Conservation (phyloP, 306 rosid genomes). For the Pyrus betulifolia region DNA sequence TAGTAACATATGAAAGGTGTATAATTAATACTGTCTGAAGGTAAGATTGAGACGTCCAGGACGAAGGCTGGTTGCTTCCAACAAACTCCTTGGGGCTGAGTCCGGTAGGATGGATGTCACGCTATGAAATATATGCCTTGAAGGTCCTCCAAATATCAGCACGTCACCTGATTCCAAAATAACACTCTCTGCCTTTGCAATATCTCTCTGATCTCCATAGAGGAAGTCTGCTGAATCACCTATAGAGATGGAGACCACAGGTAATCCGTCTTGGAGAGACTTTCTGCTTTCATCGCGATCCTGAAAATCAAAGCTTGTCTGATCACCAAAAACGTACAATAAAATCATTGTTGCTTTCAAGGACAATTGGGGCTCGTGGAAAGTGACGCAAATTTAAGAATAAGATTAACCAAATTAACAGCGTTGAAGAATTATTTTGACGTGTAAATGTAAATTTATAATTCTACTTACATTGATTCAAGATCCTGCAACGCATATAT, state of each 20-base stretch:
- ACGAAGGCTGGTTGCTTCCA: slow-evolving; percentile 26
- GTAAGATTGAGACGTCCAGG: slow-evolving; percentile 73
- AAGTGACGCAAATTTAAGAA: neutral
- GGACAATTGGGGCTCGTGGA: neutral
- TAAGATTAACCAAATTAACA: neutral
- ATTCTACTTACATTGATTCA: neutral
- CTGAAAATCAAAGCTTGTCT: slow-evolving; percentile 17
- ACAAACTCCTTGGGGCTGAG: slow-evolving; percentile 44
- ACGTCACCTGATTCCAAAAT: slow-evolving; percentile 64
- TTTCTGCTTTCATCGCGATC: slow-evolving; percentile 62
- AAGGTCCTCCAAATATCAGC: slow-evolving; percentile 59
- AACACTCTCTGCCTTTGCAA: slow-evolving; percentile 34
- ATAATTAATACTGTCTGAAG: slow-evolving; percentile 34
- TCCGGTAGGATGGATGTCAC: slow-evolving; percentile 44
- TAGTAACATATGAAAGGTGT: neutral
- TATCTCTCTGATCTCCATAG: slow-evolving; percentile 46
- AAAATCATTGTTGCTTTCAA: neutral
- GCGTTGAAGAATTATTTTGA: neutral
- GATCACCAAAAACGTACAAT: neutral
- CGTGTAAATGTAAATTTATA: neutral
- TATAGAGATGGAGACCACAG: slow-evolving; percentile 59
- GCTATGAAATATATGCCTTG: slow-evolving; percentile 63
- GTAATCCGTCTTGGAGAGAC: slow-evolving; percentile 44
- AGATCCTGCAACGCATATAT: no score
- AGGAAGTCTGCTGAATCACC: slow-evolving; percentile 76